Conservation (phyloP, 345 rosid species). For the Salix exigua region DNA sequence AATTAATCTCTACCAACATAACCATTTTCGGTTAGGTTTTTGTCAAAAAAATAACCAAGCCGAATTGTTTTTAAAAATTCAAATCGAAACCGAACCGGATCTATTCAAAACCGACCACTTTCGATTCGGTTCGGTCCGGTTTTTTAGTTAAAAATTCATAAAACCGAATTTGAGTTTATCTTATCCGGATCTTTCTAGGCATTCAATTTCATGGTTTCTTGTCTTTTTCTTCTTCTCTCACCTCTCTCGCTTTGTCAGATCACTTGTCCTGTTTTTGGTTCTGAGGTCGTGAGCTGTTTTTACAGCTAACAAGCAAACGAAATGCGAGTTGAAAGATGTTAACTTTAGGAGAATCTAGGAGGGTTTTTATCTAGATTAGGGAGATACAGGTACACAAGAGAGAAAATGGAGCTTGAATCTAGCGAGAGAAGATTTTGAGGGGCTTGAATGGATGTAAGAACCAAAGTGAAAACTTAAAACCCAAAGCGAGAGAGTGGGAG, state of each 20-base stretch:
- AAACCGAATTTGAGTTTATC: no score
- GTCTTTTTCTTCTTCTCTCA: neutral
- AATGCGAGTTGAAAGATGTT: neutral
- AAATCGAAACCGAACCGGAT: no score
- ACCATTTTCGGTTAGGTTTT: no score
- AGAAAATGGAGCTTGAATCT: neutral
- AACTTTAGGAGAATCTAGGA: neutral
- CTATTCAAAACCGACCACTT: no score
- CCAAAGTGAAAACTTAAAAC: neutral
- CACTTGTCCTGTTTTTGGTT: neutral
- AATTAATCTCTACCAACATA: no score
- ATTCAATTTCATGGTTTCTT: conserved; percentile 15
- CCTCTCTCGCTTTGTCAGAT: neutral
- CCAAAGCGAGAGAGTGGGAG: neutral
- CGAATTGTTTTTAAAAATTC: no score
- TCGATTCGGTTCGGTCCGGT: no score
- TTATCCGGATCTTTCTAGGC: conserved; percentile 58
- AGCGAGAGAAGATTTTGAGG: neutral
- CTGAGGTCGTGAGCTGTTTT: neutral
- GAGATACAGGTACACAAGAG: neutral
- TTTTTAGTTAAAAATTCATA: no score
- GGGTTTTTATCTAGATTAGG: neutral
- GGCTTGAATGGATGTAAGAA: neutral
- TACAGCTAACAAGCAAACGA: neutral
- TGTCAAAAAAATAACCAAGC: no score